phyloP scores from a whole-genome alignment of 345 rosid genomes.

The Salix arbutifolia region DNA sequence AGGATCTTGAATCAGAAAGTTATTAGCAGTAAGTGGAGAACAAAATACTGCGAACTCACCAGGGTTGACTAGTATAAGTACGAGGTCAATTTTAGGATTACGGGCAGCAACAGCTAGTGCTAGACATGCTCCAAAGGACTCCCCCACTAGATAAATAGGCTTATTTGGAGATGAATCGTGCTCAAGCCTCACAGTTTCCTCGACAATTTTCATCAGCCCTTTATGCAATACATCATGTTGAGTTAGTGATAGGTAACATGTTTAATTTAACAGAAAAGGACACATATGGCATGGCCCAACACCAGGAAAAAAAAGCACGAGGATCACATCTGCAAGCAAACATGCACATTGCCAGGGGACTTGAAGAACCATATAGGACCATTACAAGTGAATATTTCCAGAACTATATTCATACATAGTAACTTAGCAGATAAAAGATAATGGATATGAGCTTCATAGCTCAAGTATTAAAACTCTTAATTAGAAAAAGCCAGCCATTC shows the following conservation, averaged over 20 bases:
- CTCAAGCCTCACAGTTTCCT: slow-evolving; percentile 54
- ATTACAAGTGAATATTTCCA: background rate
- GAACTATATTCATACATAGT: too few relatives aligned
- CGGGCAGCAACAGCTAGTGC: slow-evolving; percentile 82
- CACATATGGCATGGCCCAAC: background rate
- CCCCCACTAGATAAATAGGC: slow-evolving; percentile 82
- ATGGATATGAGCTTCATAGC: background rate
- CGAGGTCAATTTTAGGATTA: slow-evolving; percentile 60
- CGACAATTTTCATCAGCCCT: slow-evolving; percentile 62
- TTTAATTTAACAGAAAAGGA: background rate
- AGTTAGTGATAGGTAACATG: background rate
- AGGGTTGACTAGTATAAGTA: slow-evolving; percentile 63
- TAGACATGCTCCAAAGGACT: slow-evolving; percentile 90
- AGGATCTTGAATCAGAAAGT: background rate
- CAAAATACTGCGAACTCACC: slow-evolving; percentile 37
- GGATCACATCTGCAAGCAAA: background rate
- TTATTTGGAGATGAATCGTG: slow-evolving; percentile 47
- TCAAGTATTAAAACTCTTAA: background rate
- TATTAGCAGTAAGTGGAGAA: background rate
- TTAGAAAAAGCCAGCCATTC: background rate
- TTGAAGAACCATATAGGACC: background rate
- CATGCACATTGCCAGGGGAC: background rate
- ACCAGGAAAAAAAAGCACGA: background rate
- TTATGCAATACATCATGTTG: slow-evolving; percentile 5
- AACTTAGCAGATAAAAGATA: background rate